These are phyloP conservation scores for Passalora sequoiae DNA, from an alignment of 2,329 filamentous ascomycete genomes.

Conservation along the genomic window DNA sequence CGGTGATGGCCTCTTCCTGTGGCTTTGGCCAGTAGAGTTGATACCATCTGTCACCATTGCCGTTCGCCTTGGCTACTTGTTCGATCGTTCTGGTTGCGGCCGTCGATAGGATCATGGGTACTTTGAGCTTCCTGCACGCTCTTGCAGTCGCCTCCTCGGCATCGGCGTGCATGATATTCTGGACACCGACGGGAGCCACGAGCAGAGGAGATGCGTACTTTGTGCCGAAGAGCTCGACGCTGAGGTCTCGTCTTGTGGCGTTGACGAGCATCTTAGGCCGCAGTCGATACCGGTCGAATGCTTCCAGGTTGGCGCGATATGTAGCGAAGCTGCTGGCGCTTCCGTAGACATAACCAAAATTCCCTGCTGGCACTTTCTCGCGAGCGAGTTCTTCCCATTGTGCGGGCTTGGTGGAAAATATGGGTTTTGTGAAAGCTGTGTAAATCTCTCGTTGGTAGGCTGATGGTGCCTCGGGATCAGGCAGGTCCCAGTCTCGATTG, in stretches of 20 bases:
- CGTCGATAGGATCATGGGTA: slow-evolving; percentile 65
- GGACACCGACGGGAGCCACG: slow-evolving; percentile 65
- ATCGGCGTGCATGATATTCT: slow-evolving; percentile 61
- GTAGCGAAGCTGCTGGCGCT: slow-evolving; percentile 37
- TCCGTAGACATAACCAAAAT: slow-evolving; percentile 39
- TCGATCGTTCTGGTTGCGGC: slow-evolving; percentile 61
- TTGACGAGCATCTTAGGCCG: slow-evolving; percentile 40
- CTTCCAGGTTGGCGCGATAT: slow-evolving; percentile 34
- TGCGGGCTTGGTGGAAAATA: slow-evolving; percentile 38
- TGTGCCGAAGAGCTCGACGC: slow-evolving; percentile 35
- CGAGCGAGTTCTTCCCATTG: slow-evolving; percentile 38
- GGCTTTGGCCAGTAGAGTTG: slow-evolving; percentile 62
- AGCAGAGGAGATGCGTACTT: slow-evolving; percentile 51
- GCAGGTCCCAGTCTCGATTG: slow-evolving; percentile 27
- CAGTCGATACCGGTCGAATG: slow-evolving; percentile 38
- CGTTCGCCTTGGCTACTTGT: slow-evolving; percentile 57
- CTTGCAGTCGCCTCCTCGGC: slow-evolving; percentile 59
- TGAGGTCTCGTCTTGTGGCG: slow-evolving; percentile 31
- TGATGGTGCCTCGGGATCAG: slow-evolving; percentile 34
- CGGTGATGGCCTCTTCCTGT: slow-evolving; percentile 58
- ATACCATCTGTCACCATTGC: slow-evolving; percentile 39
- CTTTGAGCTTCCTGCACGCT: slow-evolving; percentile 55
- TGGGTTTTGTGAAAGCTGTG: slow-evolving; percentile 33
- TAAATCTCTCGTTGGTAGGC: slow-evolving; percentile 35
- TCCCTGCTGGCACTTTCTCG: slow-evolving; percentile 32